Conservation (phyloP, 176 grass and related monocot genomes). For the Triticum dicoccoides region DNA sequence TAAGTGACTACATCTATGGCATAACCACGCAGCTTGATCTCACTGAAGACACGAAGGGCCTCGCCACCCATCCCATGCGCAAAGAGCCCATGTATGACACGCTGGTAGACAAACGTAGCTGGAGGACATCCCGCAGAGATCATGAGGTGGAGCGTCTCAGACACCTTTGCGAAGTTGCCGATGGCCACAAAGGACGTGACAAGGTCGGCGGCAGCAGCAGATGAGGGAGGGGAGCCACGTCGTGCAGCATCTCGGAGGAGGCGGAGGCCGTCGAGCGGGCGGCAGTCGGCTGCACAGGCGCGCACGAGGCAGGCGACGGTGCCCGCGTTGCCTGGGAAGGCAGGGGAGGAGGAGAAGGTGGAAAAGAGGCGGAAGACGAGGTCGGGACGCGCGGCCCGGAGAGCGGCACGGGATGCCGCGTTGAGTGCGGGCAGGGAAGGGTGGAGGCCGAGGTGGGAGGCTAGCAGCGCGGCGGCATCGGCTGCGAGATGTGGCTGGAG, state of each 20-base stretch:
- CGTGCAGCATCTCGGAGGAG: conserved; percentile 57
- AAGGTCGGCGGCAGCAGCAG: conserved; percentile 36
- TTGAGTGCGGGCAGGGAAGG: conserved; percentile 46
- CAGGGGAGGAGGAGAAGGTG: conserved; percentile 36
- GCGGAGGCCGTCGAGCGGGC: conserved; percentile 51
- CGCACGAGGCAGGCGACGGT: conserved; percentile 49
- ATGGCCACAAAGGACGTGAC: conserved; percentile 43
- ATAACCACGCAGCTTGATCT: conserved; percentile 82
- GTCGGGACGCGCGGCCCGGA: conserved; percentile 42
- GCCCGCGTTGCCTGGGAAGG: conserved; percentile 31
- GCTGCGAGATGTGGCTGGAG: conserved; percentile 27
- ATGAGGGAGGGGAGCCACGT: conserved; percentile 37
- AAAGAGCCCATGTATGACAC: conserved; percentile 57
- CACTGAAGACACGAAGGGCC: conserved; percentile 57
- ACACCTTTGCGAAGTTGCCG: conserved; percentile 67
- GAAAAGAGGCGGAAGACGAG: conserved; percentile 61
- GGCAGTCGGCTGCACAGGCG: conserved; percentile 47
- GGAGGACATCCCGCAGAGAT: conserved; percentile 49
- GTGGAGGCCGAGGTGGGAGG: conserved; percentile 35
- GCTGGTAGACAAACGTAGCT: conserved; percentile 50
- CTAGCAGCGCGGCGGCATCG: conserved; percentile 35
- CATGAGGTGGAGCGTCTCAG: conserved; percentile 80
- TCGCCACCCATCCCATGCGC: conserved; percentile 32
- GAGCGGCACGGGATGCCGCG: conserved; percentile 10
- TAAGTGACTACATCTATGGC: conserved; percentile 44